phyloP scores from a whole-genome alignment of 176 grass and related monocot genomes.

The Echinochloa phyllopogon region DNA sequence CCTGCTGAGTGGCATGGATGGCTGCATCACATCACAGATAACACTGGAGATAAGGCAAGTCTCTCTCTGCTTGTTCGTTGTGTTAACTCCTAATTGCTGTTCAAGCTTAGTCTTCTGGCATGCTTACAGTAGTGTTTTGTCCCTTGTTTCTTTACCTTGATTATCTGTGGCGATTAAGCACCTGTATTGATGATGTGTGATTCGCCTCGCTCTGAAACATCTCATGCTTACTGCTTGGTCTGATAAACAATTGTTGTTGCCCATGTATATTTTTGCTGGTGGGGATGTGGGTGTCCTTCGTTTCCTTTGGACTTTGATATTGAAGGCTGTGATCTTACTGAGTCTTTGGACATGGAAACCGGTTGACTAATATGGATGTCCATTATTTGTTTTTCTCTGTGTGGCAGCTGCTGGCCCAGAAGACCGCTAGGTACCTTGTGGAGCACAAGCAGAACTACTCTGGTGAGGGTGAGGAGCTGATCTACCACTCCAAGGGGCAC shows the following conservation, averaged over 20 bases:
- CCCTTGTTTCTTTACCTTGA: background rate
- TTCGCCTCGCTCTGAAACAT: conserved; percentile 7
- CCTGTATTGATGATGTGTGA: background rate
- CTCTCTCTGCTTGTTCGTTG: background rate
- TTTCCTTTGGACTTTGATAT: conserved; percentile 16
- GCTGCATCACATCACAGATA: conserved; percentile 83
- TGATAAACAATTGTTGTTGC: background rate
- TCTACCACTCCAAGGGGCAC: conserved; percentile 93
- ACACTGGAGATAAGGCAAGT: conserved; percentile 81
- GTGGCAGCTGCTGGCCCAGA: conserved; percentile 65
- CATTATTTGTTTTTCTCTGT: background rate
- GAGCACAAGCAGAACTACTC: conserved; percentile 90
- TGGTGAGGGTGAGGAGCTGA: conserved; percentile 77
- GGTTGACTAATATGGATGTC: background rate
- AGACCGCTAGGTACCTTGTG: conserved; percentile 63
- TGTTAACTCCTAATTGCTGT: conserved; percentile 8
- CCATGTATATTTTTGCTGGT: background rate
- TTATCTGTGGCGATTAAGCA: background rate
- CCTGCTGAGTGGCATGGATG: conserved; percentile 97
- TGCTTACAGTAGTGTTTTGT: conserved; percentile 9
- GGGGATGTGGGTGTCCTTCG: background rate
- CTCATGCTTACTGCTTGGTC: background rate
- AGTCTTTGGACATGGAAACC: background rate
- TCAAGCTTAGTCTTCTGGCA: background rate
- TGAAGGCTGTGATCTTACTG: background rate